Evolutionary conservation across 2,329 filamentous ascomycete species (phyloP).

Genomic region (Dactylonectria macrodidyma): DNA sequence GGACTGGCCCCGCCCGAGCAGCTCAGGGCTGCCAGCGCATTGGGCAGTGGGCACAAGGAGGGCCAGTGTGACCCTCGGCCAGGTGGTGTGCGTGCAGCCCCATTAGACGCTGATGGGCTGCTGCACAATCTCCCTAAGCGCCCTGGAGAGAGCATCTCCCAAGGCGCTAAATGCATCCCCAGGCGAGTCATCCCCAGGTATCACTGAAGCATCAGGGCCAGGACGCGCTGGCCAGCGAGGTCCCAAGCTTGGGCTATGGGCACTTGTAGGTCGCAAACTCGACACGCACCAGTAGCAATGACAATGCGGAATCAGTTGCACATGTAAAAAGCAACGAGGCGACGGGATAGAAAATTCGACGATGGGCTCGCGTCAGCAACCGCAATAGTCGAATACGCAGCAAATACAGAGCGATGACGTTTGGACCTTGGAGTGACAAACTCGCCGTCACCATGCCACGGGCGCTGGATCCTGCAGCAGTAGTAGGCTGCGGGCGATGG

Average conservation of each 20-base stretch:
- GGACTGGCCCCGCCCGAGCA: slow-evolving; percentile 48
- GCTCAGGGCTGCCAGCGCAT: slow-evolving; percentile 39
- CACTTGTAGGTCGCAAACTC: slow-evolving; percentile 34
- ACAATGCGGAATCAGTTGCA: slow-evolving; percentile 4
- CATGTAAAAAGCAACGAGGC: slow-evolving; percentile 8
- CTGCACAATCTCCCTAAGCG: slow-evolving; percentile 41
- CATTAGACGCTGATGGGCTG: slow-evolving; percentile 15
- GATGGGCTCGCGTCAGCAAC: slow-evolving; percentile 14
- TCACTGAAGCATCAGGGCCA: slow-evolving; percentile 44
- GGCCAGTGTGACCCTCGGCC: slow-evolving; percentile 30
- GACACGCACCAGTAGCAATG: slow-evolving; percentile 34
- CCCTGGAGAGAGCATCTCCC: slow-evolving; percentile 40
- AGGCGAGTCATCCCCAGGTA: slow-evolving; percentile 45
- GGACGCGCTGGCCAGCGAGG: slow-evolving; percentile 34
- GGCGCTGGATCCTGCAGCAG: slow-evolving; percentile 31
- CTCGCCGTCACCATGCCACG: slow-evolving; percentile 17
- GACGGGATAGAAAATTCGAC: slow-evolving; percentile 23
- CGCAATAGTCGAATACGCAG: slow-evolving; percentile 45
- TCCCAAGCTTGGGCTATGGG: slow-evolving; percentile 26
- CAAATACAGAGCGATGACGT: slow-evolving; percentile 34
- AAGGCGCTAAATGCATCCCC: slow-evolving; percentile 41
- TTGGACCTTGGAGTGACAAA: slow-evolving; percentile 25
- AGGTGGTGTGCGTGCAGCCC: slow-evolving; percentile 15
- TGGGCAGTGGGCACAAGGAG: slow-evolving; percentile 45
- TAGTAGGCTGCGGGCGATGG: slow-evolving; percentile 27